Percentiles rank a stretch among this genome's conserved stretches.
phyloP scores from a whole-genome alignment of 1,284 basidiomycete genomes.

The Flammula alnicola region DNA sequence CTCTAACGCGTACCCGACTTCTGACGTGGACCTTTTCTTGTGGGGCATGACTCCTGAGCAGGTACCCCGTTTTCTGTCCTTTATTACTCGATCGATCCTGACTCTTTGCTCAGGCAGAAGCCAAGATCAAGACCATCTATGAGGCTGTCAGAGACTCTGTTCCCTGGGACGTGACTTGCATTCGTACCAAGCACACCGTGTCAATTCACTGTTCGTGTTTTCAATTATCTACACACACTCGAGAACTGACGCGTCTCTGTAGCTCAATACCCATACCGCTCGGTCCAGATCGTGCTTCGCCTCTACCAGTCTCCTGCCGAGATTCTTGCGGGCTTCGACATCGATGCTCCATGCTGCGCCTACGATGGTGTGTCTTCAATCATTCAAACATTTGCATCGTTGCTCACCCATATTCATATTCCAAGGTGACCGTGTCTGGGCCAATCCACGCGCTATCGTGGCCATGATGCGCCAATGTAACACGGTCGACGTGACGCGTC shows the following conservation, averaged over 20 bases:
- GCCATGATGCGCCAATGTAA: conserved; percentile 67
- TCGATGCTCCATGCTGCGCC: conserved; percentile 61
- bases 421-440: conserved; percentile 53
- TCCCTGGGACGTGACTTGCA: conserved; percentile 67
- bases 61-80: conserved; percentile 30
- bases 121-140: conserved; percentile 58
- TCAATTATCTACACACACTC: background rate
- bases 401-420: background rate
- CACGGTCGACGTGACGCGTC: conserved; percentile 58
- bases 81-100: background rate
- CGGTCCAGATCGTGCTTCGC: conserved; percentile 60
- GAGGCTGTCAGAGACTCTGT: conserved; percentile 64
- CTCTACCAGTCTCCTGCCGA: conserved; percentile 63
- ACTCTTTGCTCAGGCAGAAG: conserved; percentile 48
- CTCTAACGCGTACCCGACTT: conserved; percentile 53
- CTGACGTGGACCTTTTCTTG: conserved; percentile 64
- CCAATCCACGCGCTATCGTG: conserved; percentile 57
- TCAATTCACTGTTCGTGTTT: conserved; percentile 58
- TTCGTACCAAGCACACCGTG: conserved; percentile 63
- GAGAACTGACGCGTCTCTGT: background rate
- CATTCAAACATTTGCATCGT: background rate
- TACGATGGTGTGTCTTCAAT: conserved; percentile 52
- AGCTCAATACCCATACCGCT: conserved; percentile 67
- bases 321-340: conserved; percentile 64
- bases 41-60: conserved; percentile 60